Evolutionary conservation across 805 yeast genomes (phyloP).

Genomic region (Ogataea methanolica): DNA sequence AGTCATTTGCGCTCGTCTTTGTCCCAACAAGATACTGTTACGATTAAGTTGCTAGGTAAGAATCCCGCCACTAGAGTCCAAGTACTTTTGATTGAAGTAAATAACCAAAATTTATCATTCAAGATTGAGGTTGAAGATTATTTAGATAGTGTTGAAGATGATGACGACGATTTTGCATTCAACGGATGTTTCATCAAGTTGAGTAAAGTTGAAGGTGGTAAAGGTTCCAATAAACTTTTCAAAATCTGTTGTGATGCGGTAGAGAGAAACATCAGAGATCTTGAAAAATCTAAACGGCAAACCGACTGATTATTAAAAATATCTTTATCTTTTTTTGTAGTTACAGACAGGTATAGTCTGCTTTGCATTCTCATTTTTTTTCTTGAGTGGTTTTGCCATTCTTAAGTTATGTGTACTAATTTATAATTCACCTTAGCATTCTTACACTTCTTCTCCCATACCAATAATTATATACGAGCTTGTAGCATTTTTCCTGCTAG

Average conservation of each 20-base stretch:
- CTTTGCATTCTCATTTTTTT: neutral
- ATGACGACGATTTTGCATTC: slow-evolving; percentile 29
- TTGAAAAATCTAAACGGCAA: too few species aligned
- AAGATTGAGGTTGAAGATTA: slow-evolving; percentile 22
- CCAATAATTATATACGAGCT: too few species aligned
- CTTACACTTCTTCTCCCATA: too few species aligned
- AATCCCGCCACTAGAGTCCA: neutral
- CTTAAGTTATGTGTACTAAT: too few species aligned
- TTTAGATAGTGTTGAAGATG: slow-evolving; percentile 25
- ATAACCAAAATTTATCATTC: slow-evolving; percentile 11
- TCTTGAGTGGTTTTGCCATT: too few species aligned
- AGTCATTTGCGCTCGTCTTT: slow-evolving; percentile 4
- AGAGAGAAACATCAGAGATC: neutral
- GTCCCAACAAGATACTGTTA: neutral
- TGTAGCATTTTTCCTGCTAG: too few species aligned
- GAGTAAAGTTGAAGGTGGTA: slow-evolving; percentile 8
- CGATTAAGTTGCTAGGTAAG: slow-evolving; percentile 1
- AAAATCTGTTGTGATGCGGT: slow-evolving; percentile 15
- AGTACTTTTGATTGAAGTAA: slow-evolving; percentile 1
- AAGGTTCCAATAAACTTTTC: slow-evolving; percentile 17
- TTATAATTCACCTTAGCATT: too few species aligned
- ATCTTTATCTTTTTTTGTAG: too few species aligned
- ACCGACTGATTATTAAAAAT: too few species aligned
- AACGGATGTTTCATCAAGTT: slow-evolving; percentile 28
- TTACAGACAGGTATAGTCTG: neutral